Conservation (phyloP, 768 basidiomycete species). For the Rickenella mellea region DNA sequence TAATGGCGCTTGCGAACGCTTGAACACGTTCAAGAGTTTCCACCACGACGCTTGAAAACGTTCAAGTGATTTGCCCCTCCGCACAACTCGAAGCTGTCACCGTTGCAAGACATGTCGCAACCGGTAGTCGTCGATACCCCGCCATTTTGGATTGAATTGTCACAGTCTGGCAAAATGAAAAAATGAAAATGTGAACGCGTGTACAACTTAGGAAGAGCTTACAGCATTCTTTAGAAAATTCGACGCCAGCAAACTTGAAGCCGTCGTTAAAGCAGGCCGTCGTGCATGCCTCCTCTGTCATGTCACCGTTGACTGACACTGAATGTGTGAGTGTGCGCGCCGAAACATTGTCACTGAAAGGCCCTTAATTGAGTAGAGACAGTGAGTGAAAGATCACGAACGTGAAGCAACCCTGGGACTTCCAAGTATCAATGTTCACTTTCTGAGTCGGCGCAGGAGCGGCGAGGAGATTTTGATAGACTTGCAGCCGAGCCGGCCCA, state of each 20-base stretch:
- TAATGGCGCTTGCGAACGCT: no score
- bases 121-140: slow-evolving; percentile 6
- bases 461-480: slow-evolving; percentile 52
- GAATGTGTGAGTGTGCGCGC: not conserved
- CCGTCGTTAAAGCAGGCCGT: slow-evolving; percentile 50
- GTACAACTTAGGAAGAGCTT: slow-evolving; percentile 2
- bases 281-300: slow-evolving; percentile 51
- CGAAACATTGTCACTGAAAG: not conserved
- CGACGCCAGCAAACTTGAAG: slow-evolving; percentile 27
- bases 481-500: slow-evolving; percentile 54
- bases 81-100: slow-evolving; percentile 56
- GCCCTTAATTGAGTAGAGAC: no score
- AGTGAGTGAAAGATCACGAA: no score
- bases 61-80: slow-evolving; percentile 63
- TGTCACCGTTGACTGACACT: slow-evolving; percentile 24
- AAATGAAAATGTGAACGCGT: slow-evolving; percentile 10
- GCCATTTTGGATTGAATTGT: slow-evolving; percentile 22
- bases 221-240: slow-evolving; percentile 47
- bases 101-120: slow-evolving; percentile 63
- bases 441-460: slow-evolving; percentile 49
- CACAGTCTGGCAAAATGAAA: slow-evolving; percentile 35
- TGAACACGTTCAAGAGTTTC: slow-evolving; percentile 66
- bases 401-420: slow-evolving; percentile 69
- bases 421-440: slow-evolving; percentile 53
- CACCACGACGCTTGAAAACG: slow-evolving; percentile 65